Base-by-base conservation (phyloP, 805 yeast species). In the Metschnikowia reukaufii region DNA sequence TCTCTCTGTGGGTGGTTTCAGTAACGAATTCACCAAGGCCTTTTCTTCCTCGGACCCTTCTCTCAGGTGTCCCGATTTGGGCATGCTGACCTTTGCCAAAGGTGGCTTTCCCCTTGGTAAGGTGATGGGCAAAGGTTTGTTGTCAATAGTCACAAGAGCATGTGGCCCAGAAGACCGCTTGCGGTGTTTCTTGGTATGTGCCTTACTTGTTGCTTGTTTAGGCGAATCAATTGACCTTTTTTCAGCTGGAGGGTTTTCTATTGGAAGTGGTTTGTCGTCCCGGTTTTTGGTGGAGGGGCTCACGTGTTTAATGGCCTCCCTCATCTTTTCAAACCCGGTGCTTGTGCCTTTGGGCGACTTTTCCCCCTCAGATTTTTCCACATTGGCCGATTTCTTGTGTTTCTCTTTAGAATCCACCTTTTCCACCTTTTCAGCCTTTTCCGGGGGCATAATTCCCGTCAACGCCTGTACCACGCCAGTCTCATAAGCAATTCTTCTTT, bases 311-410 rank as follows among this genome's bases (percentile, higher is more conserved):
- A 43, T 32, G 3, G 38, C 42, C 21, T 37, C 37, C 19, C 27
- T 43, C 47, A 43, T 27, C 15, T 32, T 37, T 18, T 43, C 47
- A 15, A 43, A 43, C 41, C 23, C 30, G 31, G 36, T n/a, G n/a
- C n/a, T n/a, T n/a, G n/a, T n/a, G n/a, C n/a, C n/a, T n/a, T n/a
- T n/a, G n/a, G n/a, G n/a, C n/a, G n/a, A n/a, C n/a, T n/a, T n/a
- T n/a, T n/a, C n/a, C n/a, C n/a, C n/a, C n/a, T n/a, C n/a, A n/a
- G n/a, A n/a, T n/a, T n/a, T n/a, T n/a, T n/a, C n/a, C n/a, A n/a
- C n/a, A n/a, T n/a, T n/a, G n/a, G n/a, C n/a, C n/a, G n/a, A n/a
- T n/a, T n/a, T n/a, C 15, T 9, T 35, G 8, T 8, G 10, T 12
- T 25, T 25, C 30, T 8, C 30, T 25, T 25, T 25, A 7, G 12